Percentiles rank a stretch among this genome's conserved stretches.
These are phyloP conservation scores for Favolaschia claudopus DNA, from an alignment of 768 basidiomycete species.

Conservation along the genomic window DNA sequence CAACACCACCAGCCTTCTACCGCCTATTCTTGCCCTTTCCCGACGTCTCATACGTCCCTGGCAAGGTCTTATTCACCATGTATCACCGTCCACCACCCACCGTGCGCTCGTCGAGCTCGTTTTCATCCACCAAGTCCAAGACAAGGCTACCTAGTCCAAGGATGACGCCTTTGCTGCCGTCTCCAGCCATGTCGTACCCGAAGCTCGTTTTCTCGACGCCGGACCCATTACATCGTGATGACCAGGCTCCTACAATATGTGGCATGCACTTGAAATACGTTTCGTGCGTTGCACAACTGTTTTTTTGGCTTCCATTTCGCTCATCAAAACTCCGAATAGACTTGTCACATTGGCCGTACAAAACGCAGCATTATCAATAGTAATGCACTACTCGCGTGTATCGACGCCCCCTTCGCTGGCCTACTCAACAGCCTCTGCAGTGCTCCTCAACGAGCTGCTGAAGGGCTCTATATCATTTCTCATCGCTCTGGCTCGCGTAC, in stretches of 20 bases:
- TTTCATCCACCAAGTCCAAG: constrained; percentile 39
- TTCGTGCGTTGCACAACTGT: constrained; percentile 60
- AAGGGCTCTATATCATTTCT: constrained; percentile 92
- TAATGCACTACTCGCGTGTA: constrained; percentile 99
- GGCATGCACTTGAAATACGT: constrained; percentile 84
- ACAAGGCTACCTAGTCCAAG: constrained; percentile 44
- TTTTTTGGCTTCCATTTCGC: constrained; percentile 2
- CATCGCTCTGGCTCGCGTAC: constrained; percentile 74
- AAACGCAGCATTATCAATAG: constrained; percentile 94
- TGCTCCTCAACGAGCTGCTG: constrained; percentile 92
- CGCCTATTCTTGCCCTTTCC: no score
- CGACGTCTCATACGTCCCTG: not conserved
- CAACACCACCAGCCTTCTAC: constrained; percentile 7
- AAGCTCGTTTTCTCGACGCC: constrained; percentile 45
- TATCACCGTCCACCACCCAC: constrained; percentile 68
- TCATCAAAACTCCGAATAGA: constrained; percentile 14
- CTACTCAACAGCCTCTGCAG: constrained; percentile 94
- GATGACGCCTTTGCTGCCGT: constrained; percentile 59
- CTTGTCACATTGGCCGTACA: constrained; percentile 90
- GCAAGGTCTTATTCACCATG: constrained; percentile 50
- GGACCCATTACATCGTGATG: constrained; percentile 41
- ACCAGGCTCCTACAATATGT: constrained; percentile 60
- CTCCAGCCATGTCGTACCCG: constrained; percentile 50
- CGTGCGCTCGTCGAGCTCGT: constrained; percentile 55
- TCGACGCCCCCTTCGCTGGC: constrained; percentile 77